These are phyloP conservation scores for Chlamydomonas sphaeroides DNA, from an alignment of 139 green algal species.

Conservation along the genomic window DNA sequence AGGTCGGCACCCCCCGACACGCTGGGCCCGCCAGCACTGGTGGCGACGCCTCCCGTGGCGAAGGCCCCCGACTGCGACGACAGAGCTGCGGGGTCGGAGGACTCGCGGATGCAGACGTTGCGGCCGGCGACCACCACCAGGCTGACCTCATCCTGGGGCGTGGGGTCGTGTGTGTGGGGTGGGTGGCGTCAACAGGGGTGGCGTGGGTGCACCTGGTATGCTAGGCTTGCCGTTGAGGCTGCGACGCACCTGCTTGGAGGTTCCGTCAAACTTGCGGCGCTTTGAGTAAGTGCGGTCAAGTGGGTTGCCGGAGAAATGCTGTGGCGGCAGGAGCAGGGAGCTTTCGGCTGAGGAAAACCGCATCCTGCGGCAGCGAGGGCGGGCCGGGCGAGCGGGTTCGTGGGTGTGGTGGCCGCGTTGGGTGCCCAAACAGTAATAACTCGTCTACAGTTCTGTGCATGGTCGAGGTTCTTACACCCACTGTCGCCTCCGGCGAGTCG, in stretches of 20 bases:
- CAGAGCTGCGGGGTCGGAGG: not conserved
- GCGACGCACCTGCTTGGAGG: constrained; percentile 44
- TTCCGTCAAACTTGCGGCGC: constrained; percentile 44
- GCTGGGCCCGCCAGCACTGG: constrained; percentile 15
- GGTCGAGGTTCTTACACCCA: too few relatives aligned
- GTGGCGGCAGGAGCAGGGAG: constrained; percentile 23
- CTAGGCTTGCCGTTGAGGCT: too few relatives aligned
- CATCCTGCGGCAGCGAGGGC: too few relatives aligned
- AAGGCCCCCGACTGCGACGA: not conserved
- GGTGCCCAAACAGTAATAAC: too few relatives aligned
- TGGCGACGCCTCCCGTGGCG: not conserved
- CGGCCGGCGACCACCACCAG: constrained; percentile 62
- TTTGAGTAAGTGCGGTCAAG: constrained; percentile 46
- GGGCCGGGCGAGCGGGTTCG: too few relatives aligned
- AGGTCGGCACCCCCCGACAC: constrained; percentile 40
- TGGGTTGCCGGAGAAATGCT: constrained; percentile 56
- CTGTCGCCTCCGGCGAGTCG: too few relatives aligned
- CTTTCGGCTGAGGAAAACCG: too few relatives aligned
- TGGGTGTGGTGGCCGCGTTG: too few relatives aligned
- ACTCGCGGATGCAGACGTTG: constrained; percentile 53
- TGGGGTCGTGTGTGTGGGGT: too few relatives aligned
- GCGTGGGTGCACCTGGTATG: too few relatives aligned
- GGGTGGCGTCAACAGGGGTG: too few relatives aligned
- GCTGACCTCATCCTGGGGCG: constrained; percentile 49
- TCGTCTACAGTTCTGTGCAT: too few relatives aligned